These are phyloP conservation scores for Peronospora tabacina DNA, from an alignment of 352 stramenopile species.

Conservation along the genomic window DNA sequence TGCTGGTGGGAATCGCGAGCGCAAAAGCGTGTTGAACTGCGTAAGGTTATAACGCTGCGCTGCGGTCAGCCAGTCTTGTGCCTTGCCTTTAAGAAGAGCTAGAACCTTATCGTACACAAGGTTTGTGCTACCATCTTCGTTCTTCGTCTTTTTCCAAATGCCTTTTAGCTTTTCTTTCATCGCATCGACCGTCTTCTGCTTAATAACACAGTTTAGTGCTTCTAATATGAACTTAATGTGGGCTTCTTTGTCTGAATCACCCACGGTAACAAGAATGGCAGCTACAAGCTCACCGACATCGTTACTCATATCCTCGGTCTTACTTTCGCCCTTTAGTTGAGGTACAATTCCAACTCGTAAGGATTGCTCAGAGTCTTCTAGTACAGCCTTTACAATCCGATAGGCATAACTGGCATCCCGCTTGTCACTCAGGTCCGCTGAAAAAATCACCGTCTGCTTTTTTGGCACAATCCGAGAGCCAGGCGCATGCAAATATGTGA, in stretches of 20 bases:
- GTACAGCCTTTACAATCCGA: constrained; percentile 47
- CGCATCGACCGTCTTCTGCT: constrained; percentile 42
- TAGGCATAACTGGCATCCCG: constrained; percentile 51
- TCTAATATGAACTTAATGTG: constrained; percentile 53
- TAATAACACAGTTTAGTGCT: constrained; percentile 44
- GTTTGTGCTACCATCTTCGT: constrained; percentile 18
- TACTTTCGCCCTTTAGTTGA: constrained; percentile 20
- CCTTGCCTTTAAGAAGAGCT: constrained; percentile 17
- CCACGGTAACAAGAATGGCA: constrained; percentile 43
- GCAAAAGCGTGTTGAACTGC: constrained; percentile 40
- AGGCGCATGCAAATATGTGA: constrained; percentile 54
- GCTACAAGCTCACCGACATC: constrained; percentile 37
- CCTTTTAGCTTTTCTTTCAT: constrained; percentile 43
- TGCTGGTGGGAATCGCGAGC: constrained; percentile 25
- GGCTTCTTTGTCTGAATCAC: constrained; percentile 44
- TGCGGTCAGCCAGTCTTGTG: constrained; percentile 19
- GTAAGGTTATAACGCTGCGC: constrained; percentile 25
- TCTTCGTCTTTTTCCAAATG: constrained; percentile 31
- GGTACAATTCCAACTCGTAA: constrained; percentile 58
- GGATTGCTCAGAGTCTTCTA: constrained; percentile 57
- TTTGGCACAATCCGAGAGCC: constrained; percentile 43
- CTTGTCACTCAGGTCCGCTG: constrained; percentile 40
- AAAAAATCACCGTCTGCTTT: constrained; percentile 68
- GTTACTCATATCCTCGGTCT: neutral
- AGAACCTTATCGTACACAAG: constrained; percentile 21